Base-by-base conservation (phyloP, 441 rosid genomes). In the Adansonia gregorii region DNA sequence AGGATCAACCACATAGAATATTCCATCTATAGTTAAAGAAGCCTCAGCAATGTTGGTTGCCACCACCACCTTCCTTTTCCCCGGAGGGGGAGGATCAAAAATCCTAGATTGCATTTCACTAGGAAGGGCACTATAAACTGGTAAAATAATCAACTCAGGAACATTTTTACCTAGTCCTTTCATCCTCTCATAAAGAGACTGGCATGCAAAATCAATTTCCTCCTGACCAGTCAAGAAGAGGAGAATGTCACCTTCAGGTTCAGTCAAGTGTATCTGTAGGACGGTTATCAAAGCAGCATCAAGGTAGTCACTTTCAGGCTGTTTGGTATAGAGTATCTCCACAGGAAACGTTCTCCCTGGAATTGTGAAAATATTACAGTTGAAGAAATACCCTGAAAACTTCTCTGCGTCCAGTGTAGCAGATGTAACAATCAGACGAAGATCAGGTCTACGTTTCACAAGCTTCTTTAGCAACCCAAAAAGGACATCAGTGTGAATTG, bases 331-430 rank as follows among this genome's bases (percentile, higher is more conserved):
- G 24, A 90, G 75, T 73, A 91, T 90, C 87, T 92, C 98, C 55
- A 94, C 98, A 73, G 95, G 94, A 83, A 90, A 94, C n/a, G 97
- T 92, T 85, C 97, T 90, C 41, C 98, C 97, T 0, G 97, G 98
- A 78, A 94, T 92, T 3, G 94, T 94, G 75, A 94, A 94, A 78
- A 94, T 67, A 67, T 49, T 67, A 24, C 72, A 67, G 72, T 67
- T 49, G 49, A 67, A 67, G 72, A 67, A 67, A 80, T 91, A 91
- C 19, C 97, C 92, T 1, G 98, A 94, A 79, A 93, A 93, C 79
- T 91, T 94, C 86, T 90, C 98, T 8, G 97, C 96, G 81, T 94
- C 97, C 72, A 94, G 81, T 0, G 98, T 94, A 79, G 98, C 96
- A 61, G 97, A 91, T 7, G 98, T 91, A 82, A 94, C 97, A 48